Conservation (phyloP, 2,329 filamentous ascomycete genomes). For the Rasamsonia emersonii region DNA sequence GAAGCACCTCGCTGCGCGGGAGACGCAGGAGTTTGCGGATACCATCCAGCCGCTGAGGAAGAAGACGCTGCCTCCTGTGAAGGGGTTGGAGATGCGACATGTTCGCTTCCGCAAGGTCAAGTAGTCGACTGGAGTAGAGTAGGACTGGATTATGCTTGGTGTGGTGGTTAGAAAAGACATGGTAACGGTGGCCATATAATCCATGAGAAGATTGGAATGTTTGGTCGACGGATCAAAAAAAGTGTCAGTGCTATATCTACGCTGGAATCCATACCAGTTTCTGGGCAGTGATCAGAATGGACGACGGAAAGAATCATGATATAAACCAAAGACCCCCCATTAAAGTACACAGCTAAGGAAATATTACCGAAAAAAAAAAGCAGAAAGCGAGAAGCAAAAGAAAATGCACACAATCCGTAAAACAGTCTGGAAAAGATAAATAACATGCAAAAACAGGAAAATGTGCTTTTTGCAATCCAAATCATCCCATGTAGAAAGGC, state of each 20-base stretch:
- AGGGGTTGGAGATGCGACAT: constrained; percentile 39
- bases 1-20: constrained; percentile 39
- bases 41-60: constrained; percentile 35
- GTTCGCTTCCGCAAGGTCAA: constrained; percentile 30
- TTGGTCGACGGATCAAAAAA: too few species aligned
- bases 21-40: constrained; percentile 37
- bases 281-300: too few species aligned
- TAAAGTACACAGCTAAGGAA: constrained; percentile 3
- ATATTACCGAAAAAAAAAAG: constrained; percentile 26
- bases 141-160: too few species aligned
- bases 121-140: too few species aligned
- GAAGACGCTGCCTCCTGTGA: constrained; percentile 26
- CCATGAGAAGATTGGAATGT: too few species aligned
- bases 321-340: constrained; percentile 2
- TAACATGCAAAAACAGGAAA: constrained; percentile 12
- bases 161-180: too few species aligned
- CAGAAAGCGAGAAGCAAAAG: constrained; percentile 17
- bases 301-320: constrained; percentile 1
- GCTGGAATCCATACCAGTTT: too few species aligned
- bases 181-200: too few species aligned
- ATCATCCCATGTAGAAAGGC: constrained; percentile 3
- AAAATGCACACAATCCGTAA: constrained; percentile 12
- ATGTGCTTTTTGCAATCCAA: constrained; percentile 8
- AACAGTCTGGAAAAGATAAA: constrained; percentile 6
- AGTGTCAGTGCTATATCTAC: too few species aligned